Base-by-base conservation (phyloP, 164 flowering plant genomes). In the Vitis labrusca region DNA sequence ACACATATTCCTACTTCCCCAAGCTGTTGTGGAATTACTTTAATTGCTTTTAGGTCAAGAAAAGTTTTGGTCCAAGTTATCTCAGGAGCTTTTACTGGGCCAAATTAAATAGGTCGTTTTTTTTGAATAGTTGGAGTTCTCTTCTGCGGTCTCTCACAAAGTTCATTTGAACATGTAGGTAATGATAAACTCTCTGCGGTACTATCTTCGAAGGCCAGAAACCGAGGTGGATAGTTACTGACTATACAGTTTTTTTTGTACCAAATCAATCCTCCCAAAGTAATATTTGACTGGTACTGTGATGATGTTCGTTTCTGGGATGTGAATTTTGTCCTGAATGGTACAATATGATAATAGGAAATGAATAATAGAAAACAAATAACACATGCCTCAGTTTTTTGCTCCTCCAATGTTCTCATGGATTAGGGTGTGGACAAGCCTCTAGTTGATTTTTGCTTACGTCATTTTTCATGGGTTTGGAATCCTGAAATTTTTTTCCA, bases 201-300 rank as follows among this genome's bases (percentile, higher is more conserved):
- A 89, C 82, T 95, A 86, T 82, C 90, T 93, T 37, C 84, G 95
- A 67, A 82, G 88, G 82, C 91, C 91, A 57, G 87, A 83, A 66
- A 82, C 93, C 5, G 93, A 87, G 49, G 83, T 91, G 59, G 97
- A 90, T 60, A 92, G 98, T 70, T 94, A 89, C 77, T 94, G 77
- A 73, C 27, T 23, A 23, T 1, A 23, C 27, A 23, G 27, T 23
- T 23, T 23, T 23, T 23, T 23, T 23, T 23, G 27, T 23, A 23
- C 27, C 27, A 23, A 23, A 23, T 23, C 27, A 23, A 23, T 23
- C 27, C 27, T 23, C 27, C 8, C 63, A 23, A 23, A 23, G 27
- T 23, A 23, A 23, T 23, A 23, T 23, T 23, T 23, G 27, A 37
- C 44, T 37, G 2, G 7, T 37, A 37, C 44, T 37, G 7, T 37